A percentile compares a stretch with the other conserved stretches of the same genome.
Evolutionary conservation across 768 basidiomycete species (phyloP).

Genomic region (Pleurotus sapidus): DNA sequence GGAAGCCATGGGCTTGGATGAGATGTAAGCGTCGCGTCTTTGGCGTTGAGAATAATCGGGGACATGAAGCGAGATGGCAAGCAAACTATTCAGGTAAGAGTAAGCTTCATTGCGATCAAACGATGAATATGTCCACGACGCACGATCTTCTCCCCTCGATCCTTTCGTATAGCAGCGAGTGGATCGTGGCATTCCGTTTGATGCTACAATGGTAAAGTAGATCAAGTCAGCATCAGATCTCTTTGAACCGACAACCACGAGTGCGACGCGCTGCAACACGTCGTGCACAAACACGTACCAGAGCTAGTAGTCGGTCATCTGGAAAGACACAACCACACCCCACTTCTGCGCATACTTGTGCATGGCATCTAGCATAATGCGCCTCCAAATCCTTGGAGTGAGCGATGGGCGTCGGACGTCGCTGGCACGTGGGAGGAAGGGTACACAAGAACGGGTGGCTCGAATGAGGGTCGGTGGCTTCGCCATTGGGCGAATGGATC

Average conservation of each 20-base stretch:
- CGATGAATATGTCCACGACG: constrained; percentile 19
- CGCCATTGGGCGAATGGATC: not conserved
- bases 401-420: constrained; percentile 56
- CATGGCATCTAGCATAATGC: constrained; percentile 83
- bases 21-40: constrained; percentile 79
- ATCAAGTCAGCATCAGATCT: constrained; percentile 4
- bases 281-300: constrained; percentile 51
- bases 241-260: not conserved
- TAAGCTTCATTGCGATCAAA: too few relatives aligned
- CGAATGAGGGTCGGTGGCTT: not conserved
- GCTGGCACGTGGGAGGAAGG: constrained; percentile 80
- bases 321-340: constrained; percentile 84
- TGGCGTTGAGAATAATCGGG: constrained; percentile 64
- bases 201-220: constrained; percentile 42
- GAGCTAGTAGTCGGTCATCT: constrained; percentile 69
- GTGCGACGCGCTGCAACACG: too few relatives aligned
- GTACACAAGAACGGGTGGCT: constrained; percentile 59
- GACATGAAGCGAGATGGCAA: constrained; percentile 66
- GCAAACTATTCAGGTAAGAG: constrained; percentile 50
- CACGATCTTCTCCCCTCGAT: constrained; percentile 85
- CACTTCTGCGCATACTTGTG: constrained; percentile 72
- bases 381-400: constrained; percentile 70
- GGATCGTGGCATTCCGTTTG: constrained; percentile 90
- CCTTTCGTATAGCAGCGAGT: constrained; percentile 69
- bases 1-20: constrained; percentile 78